Base-by-base conservation (phyloP, 306 rosid genomes). In the Betula pendula region DNA sequence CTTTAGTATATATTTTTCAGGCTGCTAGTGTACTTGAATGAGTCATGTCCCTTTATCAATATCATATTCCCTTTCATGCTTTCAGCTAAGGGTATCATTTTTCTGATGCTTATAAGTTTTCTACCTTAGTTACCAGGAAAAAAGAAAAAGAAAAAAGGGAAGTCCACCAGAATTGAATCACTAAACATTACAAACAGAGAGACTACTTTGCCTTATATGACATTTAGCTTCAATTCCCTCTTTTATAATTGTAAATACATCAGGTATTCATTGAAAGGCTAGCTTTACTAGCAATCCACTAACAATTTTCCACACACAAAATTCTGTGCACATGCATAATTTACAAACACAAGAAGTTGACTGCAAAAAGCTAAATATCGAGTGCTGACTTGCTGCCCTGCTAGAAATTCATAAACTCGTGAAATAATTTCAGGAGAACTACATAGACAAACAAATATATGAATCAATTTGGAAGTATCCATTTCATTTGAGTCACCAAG, bases 271-370 rank as follows among this genome's bases (percentile, higher is more conserved):
- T 62, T 20, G 43, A 33, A 62, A 62, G 40, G 40, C 4, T 62
- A 62, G 68, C 4, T 15, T 62, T 31, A 62, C 68, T 29, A 33
- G 62, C 31, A 55, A 62, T 62, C 68, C 68, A 62, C 42, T 29
- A 29, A 14, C 10, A 16, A 29, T 62, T 15, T 33, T 31, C 43
- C 44, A 62, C 68, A 31, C 68, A 31, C 68, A 13, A 62, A 6
- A 62, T 62, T 62, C 44, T 31, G 68, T 7, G 4, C 10, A 42
- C 44, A 29, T 25, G 68, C 22, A 62, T 29, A 16, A 31, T 17
- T 17, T 31, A 14, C 17, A 62, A 62, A 16, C 44, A 33, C 24
- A 62, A 62, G 68, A 62, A 62, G 43, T 29, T 17, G 31, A 62
- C 68, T 15, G 22, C 4, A 19, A 62, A 62, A 62, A 15, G 68